Evolutionary conservation across 441 rosid genomes (phyloP).

Genomic region (Jatropha multifida): DNA sequence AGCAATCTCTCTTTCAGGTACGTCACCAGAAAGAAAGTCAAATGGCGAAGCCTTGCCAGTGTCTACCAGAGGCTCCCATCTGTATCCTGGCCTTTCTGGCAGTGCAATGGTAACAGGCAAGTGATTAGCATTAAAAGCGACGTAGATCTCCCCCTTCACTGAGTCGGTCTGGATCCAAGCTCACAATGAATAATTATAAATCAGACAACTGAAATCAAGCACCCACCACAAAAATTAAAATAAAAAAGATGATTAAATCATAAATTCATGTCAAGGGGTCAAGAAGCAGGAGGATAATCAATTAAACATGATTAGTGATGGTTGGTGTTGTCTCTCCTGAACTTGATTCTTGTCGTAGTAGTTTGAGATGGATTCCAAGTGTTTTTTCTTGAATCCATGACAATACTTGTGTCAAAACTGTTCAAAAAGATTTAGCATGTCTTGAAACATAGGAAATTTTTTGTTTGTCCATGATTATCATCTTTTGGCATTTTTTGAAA

Average conservation of each 20-base stretch:
- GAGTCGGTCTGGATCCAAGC: conserved; percentile 58
- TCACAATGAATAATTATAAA: not conserved
- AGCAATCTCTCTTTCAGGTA: conserved; percentile 60
- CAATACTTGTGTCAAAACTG: too few relatives aligned
- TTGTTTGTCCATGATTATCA: too few relatives aligned
- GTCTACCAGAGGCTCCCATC: conserved; percentile 92
- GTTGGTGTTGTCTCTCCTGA: too few relatives aligned
- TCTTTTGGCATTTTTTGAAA: too few relatives aligned
- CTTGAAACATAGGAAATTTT: too few relatives aligned
- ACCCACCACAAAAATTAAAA: not conserved
- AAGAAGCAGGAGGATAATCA: not conserved
- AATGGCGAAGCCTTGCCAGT: conserved; percentile 78
- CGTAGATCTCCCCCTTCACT: conserved; percentile 72
- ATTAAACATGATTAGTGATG: not conserved
- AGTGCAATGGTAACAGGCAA: conserved; percentile 57
- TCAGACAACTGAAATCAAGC: not conserved
- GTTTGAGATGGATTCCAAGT: too few relatives aligned
- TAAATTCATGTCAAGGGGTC: not conserved
- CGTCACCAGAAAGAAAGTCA: conserved; percentile 63
- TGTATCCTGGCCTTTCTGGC: conserved; percentile 75
- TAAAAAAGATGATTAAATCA: not conserved
- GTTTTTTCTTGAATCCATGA: too few relatives aligned
- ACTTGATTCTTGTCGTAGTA: too few relatives aligned
- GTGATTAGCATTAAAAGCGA: conserved; percentile 82
- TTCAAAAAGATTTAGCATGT: too few relatives aligned